Conservation (phyloP, 164 flowering plant species). For the Stephania cephalantha region DNA sequence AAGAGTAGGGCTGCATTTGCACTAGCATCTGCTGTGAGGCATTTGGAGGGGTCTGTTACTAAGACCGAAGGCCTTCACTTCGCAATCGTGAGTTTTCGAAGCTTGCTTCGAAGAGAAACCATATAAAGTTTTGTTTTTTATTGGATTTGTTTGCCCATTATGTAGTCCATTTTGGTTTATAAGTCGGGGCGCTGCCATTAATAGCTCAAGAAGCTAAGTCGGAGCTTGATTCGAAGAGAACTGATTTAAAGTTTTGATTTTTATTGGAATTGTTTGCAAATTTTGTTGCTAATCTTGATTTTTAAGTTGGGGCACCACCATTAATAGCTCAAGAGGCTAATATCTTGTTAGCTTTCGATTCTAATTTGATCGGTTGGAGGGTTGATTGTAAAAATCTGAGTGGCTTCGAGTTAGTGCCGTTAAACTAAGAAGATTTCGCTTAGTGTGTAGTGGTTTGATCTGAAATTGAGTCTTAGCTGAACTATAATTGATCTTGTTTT, state of each 20-base stretch:
- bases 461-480: not conserved
- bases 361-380: too few relatives aligned
- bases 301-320: too few relatives aligned
- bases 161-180: not conserved
- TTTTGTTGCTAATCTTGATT: not conserved
- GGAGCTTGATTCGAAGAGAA: too few relatives aligned
- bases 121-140: not conserved
- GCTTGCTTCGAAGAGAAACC: not conserved
- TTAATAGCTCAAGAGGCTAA: too few relatives aligned
- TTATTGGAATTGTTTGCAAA: too few relatives aligned
- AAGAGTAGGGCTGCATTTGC: constrained; percentile 14
- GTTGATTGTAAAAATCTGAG: not conserved
- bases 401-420: not conserved
- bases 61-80: constrained; percentile 44
- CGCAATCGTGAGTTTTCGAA: constrained; percentile 38
- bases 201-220: too few relatives aligned
- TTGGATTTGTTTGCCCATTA: not conserved
- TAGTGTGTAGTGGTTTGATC: not conserved
- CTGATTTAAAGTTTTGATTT: too few relatives aligned
- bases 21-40: constrained; percentile 34
- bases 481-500: not conserved
- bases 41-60: constrained; percentile 37
- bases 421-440: not conserved
- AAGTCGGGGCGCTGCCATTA: not conserved
- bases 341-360: not conserved